phyloP scores from a whole-genome alignment of 2,329 filamentous ascomycete genomes.

The Amesomyces nigricolor region DNA sequence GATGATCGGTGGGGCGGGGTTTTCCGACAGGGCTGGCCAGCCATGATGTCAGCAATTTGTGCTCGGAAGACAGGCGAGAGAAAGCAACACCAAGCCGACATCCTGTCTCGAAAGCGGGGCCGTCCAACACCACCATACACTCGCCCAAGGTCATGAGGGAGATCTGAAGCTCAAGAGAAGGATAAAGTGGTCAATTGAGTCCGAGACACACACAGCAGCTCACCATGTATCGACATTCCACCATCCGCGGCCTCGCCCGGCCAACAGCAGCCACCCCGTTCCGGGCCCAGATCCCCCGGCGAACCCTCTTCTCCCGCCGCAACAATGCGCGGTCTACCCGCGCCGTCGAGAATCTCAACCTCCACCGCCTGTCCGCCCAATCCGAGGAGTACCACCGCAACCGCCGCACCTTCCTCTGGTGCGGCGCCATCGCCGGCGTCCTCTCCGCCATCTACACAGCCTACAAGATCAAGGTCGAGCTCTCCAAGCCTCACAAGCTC shows the following conservation, averaged over 20 bases:
- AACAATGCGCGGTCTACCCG: conserved; percentile 21
- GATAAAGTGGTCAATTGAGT: neutral
- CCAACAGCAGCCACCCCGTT: neutral
- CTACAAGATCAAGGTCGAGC: conserved; percentile 44
- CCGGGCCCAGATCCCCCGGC: conserved; percentile 23
- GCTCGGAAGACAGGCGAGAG: too few species aligned
- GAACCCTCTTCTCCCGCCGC: conserved; percentile 33
- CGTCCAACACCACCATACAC: neutral
- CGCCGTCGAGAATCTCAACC: conserved; percentile 45
- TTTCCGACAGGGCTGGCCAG: too few species aligned
- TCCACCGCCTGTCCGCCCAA: conserved; percentile 43
- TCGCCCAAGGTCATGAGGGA: neutral
- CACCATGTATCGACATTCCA: conserved; percentile 30
- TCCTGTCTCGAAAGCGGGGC: neutral
- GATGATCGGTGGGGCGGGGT: too few species aligned
- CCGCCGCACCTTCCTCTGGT: conserved; percentile 46
- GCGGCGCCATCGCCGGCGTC: conserved; percentile 45
- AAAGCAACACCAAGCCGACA: too few species aligned
- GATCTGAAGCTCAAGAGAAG: neutral
- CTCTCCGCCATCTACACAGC: conserved; percentile 47
- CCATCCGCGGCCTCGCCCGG: conserved; percentile 26
- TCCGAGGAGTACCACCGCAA: conserved; percentile 46
- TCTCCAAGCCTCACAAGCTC: conserved; percentile 31
- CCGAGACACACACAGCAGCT: neutral
- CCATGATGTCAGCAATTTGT: too few species aligned